A percentile compares a stretch with the other conserved stretches of the same genome.
These are phyloP conservation scores for Diplotaxis tenuifolia DNA, from an alignment of 345 rosid genomes.

Conservation along the genomic window DNA sequence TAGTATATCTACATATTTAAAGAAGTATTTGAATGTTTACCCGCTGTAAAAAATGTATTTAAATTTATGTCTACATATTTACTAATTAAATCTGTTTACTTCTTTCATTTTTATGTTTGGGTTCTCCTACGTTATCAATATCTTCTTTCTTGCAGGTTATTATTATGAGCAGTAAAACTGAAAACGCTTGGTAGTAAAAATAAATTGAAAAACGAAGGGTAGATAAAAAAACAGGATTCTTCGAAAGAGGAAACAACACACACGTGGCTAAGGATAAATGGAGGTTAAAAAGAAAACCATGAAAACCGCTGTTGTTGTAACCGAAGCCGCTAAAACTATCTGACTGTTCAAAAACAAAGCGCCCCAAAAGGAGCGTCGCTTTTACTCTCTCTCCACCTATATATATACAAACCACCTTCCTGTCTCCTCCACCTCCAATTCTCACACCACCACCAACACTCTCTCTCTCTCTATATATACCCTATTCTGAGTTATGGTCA, in stretches of 20 bases:
- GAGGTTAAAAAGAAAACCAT: constrained; percentile 23
- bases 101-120: neutral
- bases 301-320: constrained; percentile 40
- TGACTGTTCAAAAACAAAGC: constrained; percentile 53
- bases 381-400: constrained; percentile 32
- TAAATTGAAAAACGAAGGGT: constrained; percentile 2
- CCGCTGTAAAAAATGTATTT: neutral
- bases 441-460: constrained; percentile 2
- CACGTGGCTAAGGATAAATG: constrained; percentile 39
- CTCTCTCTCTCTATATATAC: neutral
- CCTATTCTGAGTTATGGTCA: constrained; percentile 2
- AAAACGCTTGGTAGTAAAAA: constrained; percentile 10
- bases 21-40: neutral
- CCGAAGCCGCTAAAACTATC: constrained; percentile 49
- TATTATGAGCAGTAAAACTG: neutral
- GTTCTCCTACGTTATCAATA: neutral
- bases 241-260: neutral
- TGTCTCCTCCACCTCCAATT: constrained; percentile 30
- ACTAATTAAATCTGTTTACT: neutral
- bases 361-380: constrained; percentile 55
- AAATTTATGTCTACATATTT: neutral
- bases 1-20: neutral
- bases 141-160: neutral
- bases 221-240: constrained; percentile 2
- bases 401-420: constrained; percentile 9